phyloP scores from a whole-genome alignment of 805 yeast species.

The Wickerhamiella azymoides region DNA sequence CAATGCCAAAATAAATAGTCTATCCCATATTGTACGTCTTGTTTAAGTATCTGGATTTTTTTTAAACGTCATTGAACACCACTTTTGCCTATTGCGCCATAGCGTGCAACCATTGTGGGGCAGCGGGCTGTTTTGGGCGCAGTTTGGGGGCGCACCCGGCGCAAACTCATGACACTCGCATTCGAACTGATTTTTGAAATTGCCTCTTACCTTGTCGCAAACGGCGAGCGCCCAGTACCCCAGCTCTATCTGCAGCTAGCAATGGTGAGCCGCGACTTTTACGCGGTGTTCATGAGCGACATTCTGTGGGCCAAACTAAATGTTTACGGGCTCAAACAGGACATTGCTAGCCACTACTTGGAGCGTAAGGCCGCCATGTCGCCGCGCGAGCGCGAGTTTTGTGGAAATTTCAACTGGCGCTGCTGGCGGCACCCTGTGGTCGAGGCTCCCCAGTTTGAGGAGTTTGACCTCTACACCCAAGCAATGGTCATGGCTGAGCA shows the following conservation, averaged over 20 bases:
- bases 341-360: not conserved
- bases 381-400: not conserved
- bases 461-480: not conserved
- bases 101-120: not conserved
- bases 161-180: not conserved
- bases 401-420: not conserved
- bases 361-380: not conserved
- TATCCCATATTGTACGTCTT: no score
- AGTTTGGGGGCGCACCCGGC: not conserved
- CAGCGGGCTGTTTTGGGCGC: not conserved
- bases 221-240: not conserved
- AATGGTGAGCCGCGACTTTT: not conserved
- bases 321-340: not conserved
- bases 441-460: not conserved
- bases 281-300: not conserved
- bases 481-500: not conserved
- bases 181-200: not conserved
- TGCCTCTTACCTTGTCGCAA: not conserved
- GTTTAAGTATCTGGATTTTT: not conserved
- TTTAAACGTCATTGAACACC: not conserved
- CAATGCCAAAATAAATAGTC: not conserved
- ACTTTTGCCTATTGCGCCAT: not conserved
- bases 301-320: not conserved
- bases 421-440: not conserved
- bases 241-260: not conserved